A percentile compares a stretch with the other conserved stretches of the same genome.
phyloP scores from a whole-genome alignment of 139 green algal species.

The Picochlorum sp. region DNA sequence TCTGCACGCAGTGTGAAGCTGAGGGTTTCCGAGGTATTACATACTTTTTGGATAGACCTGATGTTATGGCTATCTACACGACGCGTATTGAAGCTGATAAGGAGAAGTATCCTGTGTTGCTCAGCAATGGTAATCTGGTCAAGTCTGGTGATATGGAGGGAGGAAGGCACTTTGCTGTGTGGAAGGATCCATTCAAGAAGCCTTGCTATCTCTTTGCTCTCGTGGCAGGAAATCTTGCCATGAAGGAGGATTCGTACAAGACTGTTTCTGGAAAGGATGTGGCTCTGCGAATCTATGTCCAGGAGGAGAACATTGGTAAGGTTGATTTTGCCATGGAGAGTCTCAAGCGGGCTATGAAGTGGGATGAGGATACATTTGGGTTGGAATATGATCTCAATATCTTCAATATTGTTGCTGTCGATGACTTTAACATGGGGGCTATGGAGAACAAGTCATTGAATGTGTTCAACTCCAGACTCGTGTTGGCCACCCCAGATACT shows the following conservation, averaged over 20 bases:
- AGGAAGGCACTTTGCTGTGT: constrained; percentile 62
- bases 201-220: constrained; percentile 98
- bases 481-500: constrained; percentile 85
- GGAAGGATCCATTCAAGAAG: constrained; percentile 92
- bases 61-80: constrained; percentile 74
- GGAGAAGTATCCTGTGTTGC: constrained; percentile 85
- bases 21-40: constrained; percentile 98
- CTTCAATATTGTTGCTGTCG: constrained; percentile 89
- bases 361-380: constrained; percentile 75
- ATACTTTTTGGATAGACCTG: constrained; percentile 88
- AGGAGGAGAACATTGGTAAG: constrained; percentile 59
- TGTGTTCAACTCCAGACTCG: constrained; percentile 85
- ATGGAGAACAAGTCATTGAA: constrained; percentile 97
- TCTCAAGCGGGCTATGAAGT: constrained; percentile 88
- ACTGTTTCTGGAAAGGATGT: constrained; percentile 68
- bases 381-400: constrained; percentile 95
- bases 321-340: constrained; percentile 81
- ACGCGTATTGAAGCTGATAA: constrained; percentile 86
- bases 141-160: constrained; percentile 61
- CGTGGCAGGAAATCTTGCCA: constrained; percentile 82
- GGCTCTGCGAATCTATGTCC: constrained; percentile 76
- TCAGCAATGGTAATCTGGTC: constrained; percentile 95
- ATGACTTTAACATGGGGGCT: constrained; percentile 96
- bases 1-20: constrained; percentile 95
- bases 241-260: constrained; percentile 76